Evolutionary conservation across 805 yeast genomes (phyloP), one percentile per base, ranked within the genome.

Genomic region (Spencermartinsiella europaea): DNA sequence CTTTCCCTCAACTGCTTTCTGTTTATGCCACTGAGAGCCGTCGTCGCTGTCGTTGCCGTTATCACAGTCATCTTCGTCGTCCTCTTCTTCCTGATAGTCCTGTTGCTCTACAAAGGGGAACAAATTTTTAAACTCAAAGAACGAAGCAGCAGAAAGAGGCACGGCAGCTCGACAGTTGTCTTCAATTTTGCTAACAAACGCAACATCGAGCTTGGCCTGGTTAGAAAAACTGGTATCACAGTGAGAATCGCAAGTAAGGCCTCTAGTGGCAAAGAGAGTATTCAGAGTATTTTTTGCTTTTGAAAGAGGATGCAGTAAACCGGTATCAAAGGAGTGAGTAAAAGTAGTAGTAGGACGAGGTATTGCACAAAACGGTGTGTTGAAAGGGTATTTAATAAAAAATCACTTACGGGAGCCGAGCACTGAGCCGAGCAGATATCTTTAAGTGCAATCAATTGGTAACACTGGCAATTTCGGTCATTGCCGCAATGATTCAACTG

Each of bases 1-100:
- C n/a, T n/a, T n/a, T n/a, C n/a, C n/a, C n/a, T n/a, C n/a, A n/a
- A n/a, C n/a, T 4, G 21, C 27, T 5, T 33, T 36, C 19, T 45
- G 27, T 10, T 17, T 22, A 34, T 46, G 51, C 59, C 59, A 55
- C 31, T 50, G 51, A 2, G 54, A 48, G 20, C 59, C 57, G 15
- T 53, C 57, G 39, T 55, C 59, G n/a, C 25, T 27, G 34, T 55
- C 57, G 34, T 55, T 55, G 1, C 58, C 58, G 31, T 55, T 53
- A 36, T 55, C 54, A 42, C 57, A 53, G 37, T 48, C 52, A 15
- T 44, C 49, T 20, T 52, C 52, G 27, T 50, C 56, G 22, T 55
- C 58, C 16, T 50, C 56, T 2, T 52, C 54, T 10, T 38, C 43
- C 19, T 44, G 50, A n/a, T 41, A 37, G 20, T 48, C 35, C 14